phyloP scores from a whole-genome alignment of 768 basidiomycete species.

The Lactifluus pinguis region DNA sequence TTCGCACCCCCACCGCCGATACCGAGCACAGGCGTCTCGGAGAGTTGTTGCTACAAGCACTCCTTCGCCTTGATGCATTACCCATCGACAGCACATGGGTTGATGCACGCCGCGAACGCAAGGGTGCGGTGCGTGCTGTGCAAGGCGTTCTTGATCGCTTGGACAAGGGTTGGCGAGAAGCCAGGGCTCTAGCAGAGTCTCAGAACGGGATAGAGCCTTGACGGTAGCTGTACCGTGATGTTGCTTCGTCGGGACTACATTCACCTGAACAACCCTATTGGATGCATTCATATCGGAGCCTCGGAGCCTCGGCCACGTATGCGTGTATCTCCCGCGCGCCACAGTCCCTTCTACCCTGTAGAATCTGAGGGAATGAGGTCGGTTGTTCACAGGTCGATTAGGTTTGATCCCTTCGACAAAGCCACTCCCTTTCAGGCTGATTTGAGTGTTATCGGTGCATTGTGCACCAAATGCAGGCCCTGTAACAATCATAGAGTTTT shows the following conservation, averaged over 20 bases:
- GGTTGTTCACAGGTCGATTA: neutral
- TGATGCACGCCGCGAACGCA: conserved; percentile 69
- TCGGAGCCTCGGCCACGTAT: neutral
- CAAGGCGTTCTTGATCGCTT: conserved; percentile 75
- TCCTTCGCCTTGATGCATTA: conserved; percentile 81
- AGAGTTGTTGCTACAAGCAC: conserved; percentile 79
- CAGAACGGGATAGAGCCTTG: neutral
- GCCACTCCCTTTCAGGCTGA: neutral
- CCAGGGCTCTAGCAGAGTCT: conserved; percentile 8
- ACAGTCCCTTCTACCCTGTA: conserved; percentile 1
- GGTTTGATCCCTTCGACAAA: conserved; percentile 1
- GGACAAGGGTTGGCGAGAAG: conserved; percentile 54
- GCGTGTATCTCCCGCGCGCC: neutral
- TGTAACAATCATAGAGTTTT: neutral
- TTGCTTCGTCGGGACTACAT: neutral
- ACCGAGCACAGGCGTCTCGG: conserved; percentile 50
- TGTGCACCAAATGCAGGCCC: neutral
- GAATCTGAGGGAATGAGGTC: neutral
- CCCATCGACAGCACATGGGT: conserved; percentile 66
- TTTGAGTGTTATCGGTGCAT: neutral
- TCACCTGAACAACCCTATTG: neutral
- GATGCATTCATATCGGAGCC: neutral
- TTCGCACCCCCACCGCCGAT: conserved; percentile 19
- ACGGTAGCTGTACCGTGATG: neutral
- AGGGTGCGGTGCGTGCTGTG: conserved; percentile 78